Conservation (phyloP, 2,329 filamentous ascomycete species). For the Cladosporium velox region DNA sequence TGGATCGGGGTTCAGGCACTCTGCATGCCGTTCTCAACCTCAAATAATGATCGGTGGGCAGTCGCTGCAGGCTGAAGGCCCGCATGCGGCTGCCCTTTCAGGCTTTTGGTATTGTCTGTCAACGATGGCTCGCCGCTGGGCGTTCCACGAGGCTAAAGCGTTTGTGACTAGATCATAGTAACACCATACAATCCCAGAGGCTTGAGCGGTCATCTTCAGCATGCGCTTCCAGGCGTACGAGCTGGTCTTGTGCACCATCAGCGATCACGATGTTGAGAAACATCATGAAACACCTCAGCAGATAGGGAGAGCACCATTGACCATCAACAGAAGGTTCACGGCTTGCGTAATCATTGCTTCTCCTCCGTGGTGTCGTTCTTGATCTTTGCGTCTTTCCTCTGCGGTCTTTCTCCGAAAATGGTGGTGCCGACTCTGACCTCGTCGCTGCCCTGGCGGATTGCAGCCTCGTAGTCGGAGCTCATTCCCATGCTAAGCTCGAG, state of each 20-base stretch:
- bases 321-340: neutral
- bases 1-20: neutral
- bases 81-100: neutral
- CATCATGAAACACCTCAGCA: neutral
- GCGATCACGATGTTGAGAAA: neutral
- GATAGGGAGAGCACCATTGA: neutral
- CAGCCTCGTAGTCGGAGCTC: conserved; percentile 93
- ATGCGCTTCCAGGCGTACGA: neutral
- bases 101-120: neutral
- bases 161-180: neutral
- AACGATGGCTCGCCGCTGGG: too few relatives aligned
- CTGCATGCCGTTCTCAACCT: neutral
- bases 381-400: conserved; percentile 76
- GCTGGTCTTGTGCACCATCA: neutral
- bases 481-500: conserved; percentile 97
- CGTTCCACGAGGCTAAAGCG: neutral
- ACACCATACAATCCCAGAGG: neutral
- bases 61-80: neutral
- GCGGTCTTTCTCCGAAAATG: conserved; percentile 83
- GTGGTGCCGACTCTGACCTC: conserved; percentile 92
- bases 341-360: conserved; percentile 19
- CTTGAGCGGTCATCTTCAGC: neutral
- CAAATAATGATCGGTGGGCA: neutral
- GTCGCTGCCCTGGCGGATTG: conserved; percentile 77
- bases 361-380: conserved; percentile 32